Base-by-base conservation (phyloP, 202 grass and related monocot species). In the Elaeis oleifera region DNA sequence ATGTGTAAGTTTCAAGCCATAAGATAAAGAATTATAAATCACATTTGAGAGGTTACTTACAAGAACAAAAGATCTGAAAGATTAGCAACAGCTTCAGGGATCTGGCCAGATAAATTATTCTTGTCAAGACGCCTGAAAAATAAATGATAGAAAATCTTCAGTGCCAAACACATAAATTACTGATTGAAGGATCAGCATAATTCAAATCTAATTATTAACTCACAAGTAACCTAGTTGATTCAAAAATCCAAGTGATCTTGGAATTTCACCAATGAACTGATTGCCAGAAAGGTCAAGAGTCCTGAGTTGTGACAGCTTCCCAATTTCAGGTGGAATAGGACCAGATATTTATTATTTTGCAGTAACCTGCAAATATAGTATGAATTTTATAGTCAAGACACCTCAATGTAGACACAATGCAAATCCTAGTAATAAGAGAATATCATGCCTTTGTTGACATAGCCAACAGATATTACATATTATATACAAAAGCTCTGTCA, bases 301-400 rank as follows among this genome's bases (percentile, higher is more conserved):
- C n/a, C 80, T 71, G 56, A 99, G 78, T 72, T 88, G 84, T 54
- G 49, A 81, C 56, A 99, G 68, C 62, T 99, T 90, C 56, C 94
- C 88, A 55, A 89, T 79, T 77, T 92, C 84, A 67, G 75, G 70
- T 82, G 94, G 88, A 75, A 99, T 78, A 50, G 54, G 68, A 69
- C 82, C 94, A 64, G 80, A 99, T 86, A 92, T 89, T 84, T 89
- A 56, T 99, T 99, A 66, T 92, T 92, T 56, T 97, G 94, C 67
- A 97, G 77, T 83, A 90, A 79, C 82, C 85, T 89, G 77, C 29
- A 89, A 60, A 19, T 27, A 68, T 56, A 56, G 18, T 44, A 44
- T 13, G 11, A 5, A 44, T 13, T 44, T 11, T 44, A 44, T 13
- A 14, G 9, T 44, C 36, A 44, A 44, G 36, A 44, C 11, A 44